Percentiles rank a stretch among this genome's conserved stretches.
Conservation (phyloP, 2,329 filamentous ascomycete genomes). For the Sarocladium brachiariae region DNA sequence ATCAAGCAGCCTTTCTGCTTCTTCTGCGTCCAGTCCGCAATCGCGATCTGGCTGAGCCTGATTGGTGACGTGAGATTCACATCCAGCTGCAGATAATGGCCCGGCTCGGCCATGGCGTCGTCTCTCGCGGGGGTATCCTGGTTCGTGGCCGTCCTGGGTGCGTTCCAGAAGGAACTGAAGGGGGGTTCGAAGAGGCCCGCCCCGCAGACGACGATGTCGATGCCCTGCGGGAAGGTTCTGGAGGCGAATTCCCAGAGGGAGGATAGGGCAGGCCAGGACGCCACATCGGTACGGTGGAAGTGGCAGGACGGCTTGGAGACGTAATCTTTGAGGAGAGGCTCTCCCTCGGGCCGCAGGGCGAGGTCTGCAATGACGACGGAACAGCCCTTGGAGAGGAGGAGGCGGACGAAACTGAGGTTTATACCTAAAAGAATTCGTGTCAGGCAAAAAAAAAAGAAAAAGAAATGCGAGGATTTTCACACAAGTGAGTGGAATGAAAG, state of each 20-base stretch:
- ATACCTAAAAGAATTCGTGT: constrained; percentile 22
- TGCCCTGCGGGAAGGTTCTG: constrained; percentile 18
- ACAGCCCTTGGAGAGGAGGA: constrained; percentile 27
- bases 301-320: constrained; percentile 20
- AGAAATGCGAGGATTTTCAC: neutral
- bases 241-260: constrained; percentile 23
- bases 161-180: constrained; percentile 29
- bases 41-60: constrained; percentile 30
- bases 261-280: constrained; percentile 28
- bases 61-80: constrained; percentile 32
- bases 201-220: constrained; percentile 31
- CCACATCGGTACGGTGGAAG: constrained; percentile 30
- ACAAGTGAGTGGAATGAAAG: neutral
- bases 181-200: constrained; percentile 31
- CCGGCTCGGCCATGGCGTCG: constrained; percentile 20
- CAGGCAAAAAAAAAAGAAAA: neutral
- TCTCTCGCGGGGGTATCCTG: constrained; percentile 21
- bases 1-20: constrained; percentile 23
- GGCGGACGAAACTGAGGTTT: constrained; percentile 26
- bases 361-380: constrained; percentile 32
- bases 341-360: constrained; percentile 26
- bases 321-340: constrained; percentile 24
- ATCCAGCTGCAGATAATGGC: constrained; percentile 27
- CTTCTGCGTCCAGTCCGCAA: constrained; percentile 27
- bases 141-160: constrained; percentile 23